Base-by-base conservation (phyloP, 2,329 filamentous ascomycete species). In the Albifimbria verrucaria region DNA sequence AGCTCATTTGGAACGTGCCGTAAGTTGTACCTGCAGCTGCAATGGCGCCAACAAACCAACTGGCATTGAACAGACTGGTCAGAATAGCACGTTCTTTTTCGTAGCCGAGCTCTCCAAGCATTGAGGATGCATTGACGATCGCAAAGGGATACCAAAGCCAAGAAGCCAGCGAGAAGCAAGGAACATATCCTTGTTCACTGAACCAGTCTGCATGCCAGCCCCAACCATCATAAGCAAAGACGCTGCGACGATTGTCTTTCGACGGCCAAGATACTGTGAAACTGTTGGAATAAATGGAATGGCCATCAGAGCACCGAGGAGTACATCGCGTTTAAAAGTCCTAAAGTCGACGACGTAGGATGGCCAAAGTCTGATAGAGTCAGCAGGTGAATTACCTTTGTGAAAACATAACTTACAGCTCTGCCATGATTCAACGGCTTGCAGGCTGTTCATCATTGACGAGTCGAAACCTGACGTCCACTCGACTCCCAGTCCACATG, bases 391-490 rank as follows among this genome's bases (percentile, higher is more conserved):
- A 53, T 48, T 11, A 17, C n/a, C 39, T 10, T 4, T 2, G 43
- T 24, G 15, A 25, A 17, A 9, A 50, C 11, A 51, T 48, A 41
- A 12, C n/a, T 49, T 52, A 72, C 69, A 74, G 24, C 65, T 61
- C 21, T 66, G 63, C 72, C 72, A 75, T 7, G 70, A 66, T 22
- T 65, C 51, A 11, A 75, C 71, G 12, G 71, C 70, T 46, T 75
- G 71, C 2, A 76, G 60, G 32, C 65, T 68, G 59, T 75, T 76
- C 72, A 75, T 74, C 69, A 75, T 75, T 21, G 72, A 74, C 2
- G 66, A 71, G 56, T 74, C 69, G 48, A 72, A 74, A 2, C 71
- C 71, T 0, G 70, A 72, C 0, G 77, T 80, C 71, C 69, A 72
- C 56, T 74, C 71, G 3, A 73, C 71, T 0, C 72, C 72, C n/a